phyloP scores from a whole-genome alignment of 768 basidiomycete species.

The Termitomyces eurrhizus region DNA sequence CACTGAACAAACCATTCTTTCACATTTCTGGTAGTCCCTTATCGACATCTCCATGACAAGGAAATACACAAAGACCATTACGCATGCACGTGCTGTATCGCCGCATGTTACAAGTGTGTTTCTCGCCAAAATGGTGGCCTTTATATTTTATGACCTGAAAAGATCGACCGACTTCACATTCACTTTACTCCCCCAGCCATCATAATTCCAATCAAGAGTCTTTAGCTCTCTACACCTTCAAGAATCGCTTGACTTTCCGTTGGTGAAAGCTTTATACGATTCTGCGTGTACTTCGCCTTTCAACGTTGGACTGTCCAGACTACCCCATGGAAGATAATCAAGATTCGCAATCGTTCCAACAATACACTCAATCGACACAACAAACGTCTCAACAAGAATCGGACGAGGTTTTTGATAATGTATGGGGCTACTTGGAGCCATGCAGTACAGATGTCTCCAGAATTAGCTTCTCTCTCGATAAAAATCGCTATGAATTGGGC shows the following conservation, averaged over 20 bases:
- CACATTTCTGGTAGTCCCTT: neutral
- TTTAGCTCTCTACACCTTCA: neutral
- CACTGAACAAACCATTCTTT: neutral
- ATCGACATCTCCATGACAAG: neutral
- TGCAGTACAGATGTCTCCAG: conserved; percentile 49
- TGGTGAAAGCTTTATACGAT: neutral
- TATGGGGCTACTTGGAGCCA: conserved; percentile 73
- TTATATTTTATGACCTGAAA: neutral
- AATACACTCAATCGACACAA: conserved; percentile 39
- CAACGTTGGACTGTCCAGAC: neutral
- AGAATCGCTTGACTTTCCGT: neutral
- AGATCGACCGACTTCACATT: neutral
- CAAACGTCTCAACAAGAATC: conserved; percentile 32
- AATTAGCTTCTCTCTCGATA: conserved; percentile 56
- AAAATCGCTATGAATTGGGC: conserved; percentile 48
- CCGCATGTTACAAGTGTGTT: neutral
- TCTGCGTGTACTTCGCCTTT: neutral
- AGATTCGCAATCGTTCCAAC: neutral
- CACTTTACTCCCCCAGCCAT: no score
- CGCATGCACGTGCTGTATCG: neutral
- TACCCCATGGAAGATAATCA: conserved; percentile 19
- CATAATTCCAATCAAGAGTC: neutral
- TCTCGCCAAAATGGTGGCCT: neutral
- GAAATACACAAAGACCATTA: neutral
- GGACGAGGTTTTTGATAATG: conserved; percentile 29